Evolutionary conservation across 2,329 filamentous ascomycete genomes (phyloP).

Genomic region (Epichloe baconii): DNA sequence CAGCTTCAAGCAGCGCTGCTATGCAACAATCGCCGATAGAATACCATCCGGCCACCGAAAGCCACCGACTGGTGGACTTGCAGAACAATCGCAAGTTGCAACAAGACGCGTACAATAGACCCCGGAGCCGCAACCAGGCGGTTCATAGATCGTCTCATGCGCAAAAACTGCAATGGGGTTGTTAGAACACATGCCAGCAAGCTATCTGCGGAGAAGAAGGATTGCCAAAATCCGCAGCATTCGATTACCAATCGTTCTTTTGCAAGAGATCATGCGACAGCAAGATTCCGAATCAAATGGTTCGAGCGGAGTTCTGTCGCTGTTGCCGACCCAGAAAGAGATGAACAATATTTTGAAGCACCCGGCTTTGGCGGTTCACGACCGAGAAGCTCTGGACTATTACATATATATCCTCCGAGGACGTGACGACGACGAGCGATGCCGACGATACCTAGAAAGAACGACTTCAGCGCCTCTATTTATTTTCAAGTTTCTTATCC

Average conservation of each 20-base stretch:
- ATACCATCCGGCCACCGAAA: background rate
- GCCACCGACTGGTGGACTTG: background rate
- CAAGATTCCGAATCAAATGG: constrained; percentile 8
- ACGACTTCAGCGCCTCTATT: constrained; percentile 15
- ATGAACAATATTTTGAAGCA: constrained; percentile 12
- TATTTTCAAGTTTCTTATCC: constrained; percentile 19
- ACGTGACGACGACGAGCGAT: constrained; percentile 18
- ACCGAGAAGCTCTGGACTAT: constrained; percentile 10
- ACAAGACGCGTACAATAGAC: background rate
- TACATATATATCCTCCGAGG: constrained; percentile 19
- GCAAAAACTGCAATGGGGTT: constrained; percentile 4
- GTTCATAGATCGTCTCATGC: background rate
- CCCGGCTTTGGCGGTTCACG: constrained; percentile 11
- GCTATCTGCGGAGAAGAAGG: constrained; percentile 11
- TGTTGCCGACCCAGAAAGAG: constrained; percentile 14
- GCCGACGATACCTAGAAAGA: constrained; percentile 17
- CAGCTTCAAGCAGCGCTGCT: background rate
- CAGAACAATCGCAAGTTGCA: background rate
- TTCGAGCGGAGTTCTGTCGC: constrained; percentile 9
- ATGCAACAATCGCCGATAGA: background rate
- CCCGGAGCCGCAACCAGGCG: background rate
- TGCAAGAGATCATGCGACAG: constrained; percentile 19
- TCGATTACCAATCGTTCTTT: constrained; percentile 17
- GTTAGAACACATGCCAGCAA: constrained; percentile 13
- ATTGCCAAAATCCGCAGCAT: constrained; percentile 14